phyloP scores from a whole-genome alignment of 129 eudicot species.

The Artemisia argyi region DNA sequence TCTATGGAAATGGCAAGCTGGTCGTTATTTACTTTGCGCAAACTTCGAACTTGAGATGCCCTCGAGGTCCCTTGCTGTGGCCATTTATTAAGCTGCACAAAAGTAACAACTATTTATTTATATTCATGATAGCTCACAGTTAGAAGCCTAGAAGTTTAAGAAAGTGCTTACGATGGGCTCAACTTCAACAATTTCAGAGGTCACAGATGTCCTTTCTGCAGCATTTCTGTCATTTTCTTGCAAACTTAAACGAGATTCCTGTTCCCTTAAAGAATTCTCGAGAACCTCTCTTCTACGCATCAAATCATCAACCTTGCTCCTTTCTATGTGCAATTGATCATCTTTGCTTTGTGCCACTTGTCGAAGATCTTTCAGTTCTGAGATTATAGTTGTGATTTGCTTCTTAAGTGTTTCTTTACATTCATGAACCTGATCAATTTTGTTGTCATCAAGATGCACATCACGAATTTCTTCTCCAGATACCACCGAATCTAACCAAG shows the following conservation, averaged over 20 bases:
- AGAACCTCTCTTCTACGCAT: conserved; percentile 47
- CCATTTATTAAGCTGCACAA: conserved; percentile 75
- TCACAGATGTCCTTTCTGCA: conserved; percentile 36
- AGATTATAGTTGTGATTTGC: conserved; percentile 48
- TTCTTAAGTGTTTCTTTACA: conserved; percentile 59
- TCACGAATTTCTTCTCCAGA: conserved; percentile 46
- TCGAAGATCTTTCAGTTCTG: conserved; percentile 67
- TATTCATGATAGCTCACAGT: conserved; percentile 12
- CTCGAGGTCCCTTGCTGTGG: conserved; percentile 50
- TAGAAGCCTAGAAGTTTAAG: neutral
- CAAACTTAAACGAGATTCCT: conserved; percentile 58
- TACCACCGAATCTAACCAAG: conserved; percentile 62
- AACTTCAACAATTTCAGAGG: conserved; percentile 79
- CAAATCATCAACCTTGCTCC: conserved; percentile 64
- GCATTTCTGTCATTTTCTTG: conserved; percentile 47
- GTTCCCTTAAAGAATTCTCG: conserved; percentile 55
- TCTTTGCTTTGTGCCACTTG: conserved; percentile 60
- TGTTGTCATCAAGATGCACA: conserved; percentile 36
- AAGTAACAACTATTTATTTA: neutral
- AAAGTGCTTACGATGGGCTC: conserved; percentile 64
- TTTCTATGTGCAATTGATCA: conserved; percentile 53
- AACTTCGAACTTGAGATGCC: conserved; percentile 88
- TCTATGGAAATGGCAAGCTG: conserved; percentile 90
- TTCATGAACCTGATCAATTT: conserved; percentile 34
- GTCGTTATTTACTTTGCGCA: conserved; percentile 82